Evolutionary conservation across 208 protist genomes (phyloP).

Genomic region (Trypanosoma scelopori): DNA sequence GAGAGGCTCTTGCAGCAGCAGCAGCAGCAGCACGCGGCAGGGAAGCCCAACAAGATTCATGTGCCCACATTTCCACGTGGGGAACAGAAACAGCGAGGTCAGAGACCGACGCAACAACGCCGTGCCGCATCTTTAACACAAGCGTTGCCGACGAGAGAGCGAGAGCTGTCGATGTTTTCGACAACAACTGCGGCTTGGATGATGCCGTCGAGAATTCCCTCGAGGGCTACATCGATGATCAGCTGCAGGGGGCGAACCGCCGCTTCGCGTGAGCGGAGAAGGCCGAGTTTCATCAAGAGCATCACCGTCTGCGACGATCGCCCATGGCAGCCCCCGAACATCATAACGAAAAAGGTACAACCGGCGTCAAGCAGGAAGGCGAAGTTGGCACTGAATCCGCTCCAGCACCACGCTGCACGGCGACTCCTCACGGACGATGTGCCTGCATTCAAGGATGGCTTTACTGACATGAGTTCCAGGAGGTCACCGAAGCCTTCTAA

Average conservation of each 20-base stretch:
- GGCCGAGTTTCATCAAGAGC: conserved; percentile 24
- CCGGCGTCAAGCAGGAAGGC: neutral
- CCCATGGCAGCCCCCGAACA: neutral
- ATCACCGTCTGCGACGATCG: conserved; percentile 16
- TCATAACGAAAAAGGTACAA: neutral
- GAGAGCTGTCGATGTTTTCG: neutral
- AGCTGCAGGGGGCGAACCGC: neutral
- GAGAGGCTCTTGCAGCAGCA: too few relatives aligned
- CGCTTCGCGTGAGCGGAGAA: neutral
- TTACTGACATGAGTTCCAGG: neutral
- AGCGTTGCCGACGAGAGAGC: neutral
- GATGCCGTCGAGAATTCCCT: neutral
- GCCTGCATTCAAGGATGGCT: neutral
- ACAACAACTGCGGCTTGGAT: neutral
- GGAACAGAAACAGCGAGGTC: neutral
- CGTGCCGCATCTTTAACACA: neutral
- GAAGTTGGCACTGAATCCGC: neutral
- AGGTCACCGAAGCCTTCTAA: conserved; percentile 2
- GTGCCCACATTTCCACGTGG: neutral
- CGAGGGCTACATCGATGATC: neutral
- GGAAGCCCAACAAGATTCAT: neutral
- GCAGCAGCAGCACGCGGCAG: neutral
- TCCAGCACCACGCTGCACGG: conserved; percentile 1
- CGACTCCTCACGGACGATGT: conserved; percentile 10
- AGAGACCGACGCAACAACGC: conserved; percentile 2